Evolutionary conservation across 2,329 filamentous ascomycete genomes (phyloP), one percentile per base, ranked within the genome.

Genomic region (Apiospora koreana): DNA sequence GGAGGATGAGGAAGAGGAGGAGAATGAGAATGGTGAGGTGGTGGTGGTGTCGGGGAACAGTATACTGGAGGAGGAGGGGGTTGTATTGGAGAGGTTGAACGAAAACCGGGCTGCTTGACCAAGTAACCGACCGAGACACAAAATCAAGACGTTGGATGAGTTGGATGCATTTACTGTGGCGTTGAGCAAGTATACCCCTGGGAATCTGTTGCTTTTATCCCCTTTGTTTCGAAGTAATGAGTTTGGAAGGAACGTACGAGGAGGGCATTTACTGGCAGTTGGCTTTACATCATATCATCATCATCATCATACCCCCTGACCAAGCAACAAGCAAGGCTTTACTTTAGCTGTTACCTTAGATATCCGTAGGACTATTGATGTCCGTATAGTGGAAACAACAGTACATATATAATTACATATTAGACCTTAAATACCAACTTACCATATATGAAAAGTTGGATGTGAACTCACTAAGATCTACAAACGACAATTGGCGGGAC

Each of bases 101-200:
- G 14, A 28, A 3, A 38, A 38, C 18, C 54, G 54, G 31, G 54
- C 54, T 62, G 31, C 31, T 12, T 62, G 18, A 62, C 6, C 1
- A n/a, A n/a, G n/a, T n/a, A n/a, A n/a, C 8, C 8, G 9, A 6
- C 1, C 21, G 18, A n/a, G n/a, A n/a, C n/a, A n/a, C n/a, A n/a
- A n/a, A n/a, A n/a, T n/a, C 31, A 31, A 35, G n/a, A 62, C 18
- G 54, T 62, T 38, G 54, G 54, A 62, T 62, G 31, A 35, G 54
- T 16, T 62, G 54, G 35, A 62, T 62, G 54, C 54, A 62, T 62
- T 62, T 62, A 62, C 54, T 38, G 31, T 58, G 54, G 54, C 54
- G 54, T 62, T 62, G 21, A 62, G 28, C 54, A 38, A 38, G 54
- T 62, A 62, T 62, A 62, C 54, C 54, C 54, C 31, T 62, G 54